Percentiles rank a stretch among this genome's conserved stretches.
These are phyloP conservation scores for Arachis hypogaea DNA, from an alignment of 306 rosid genomes.

Conservation along the genomic window DNA sequence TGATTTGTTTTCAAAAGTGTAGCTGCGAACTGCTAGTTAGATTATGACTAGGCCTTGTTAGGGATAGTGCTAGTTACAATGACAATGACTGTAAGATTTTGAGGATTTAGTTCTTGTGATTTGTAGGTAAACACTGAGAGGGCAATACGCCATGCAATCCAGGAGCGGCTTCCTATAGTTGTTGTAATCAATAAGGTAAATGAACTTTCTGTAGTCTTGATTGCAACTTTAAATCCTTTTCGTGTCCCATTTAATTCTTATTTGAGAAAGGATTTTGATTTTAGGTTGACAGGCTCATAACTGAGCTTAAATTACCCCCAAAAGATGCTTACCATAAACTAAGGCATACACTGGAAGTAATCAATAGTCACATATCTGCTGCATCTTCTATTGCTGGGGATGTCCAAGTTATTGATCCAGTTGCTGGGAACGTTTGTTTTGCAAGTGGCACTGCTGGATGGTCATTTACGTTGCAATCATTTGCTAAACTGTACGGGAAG, in stretches of 20 bases:
- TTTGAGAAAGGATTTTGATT: conserved; percentile 29
- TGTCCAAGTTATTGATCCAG: conserved; percentile 88
- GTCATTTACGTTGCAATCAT: conserved; percentile 94
- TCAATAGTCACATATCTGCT: conserved; percentile 83
- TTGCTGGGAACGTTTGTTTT: conserved; percentile 94
- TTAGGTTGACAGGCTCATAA: conserved; percentile 93
- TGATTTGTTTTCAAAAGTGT: not conserved
- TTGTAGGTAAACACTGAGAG: conserved; percentile 92
- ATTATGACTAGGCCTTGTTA: not conserved
- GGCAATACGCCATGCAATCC: conserved; percentile 98
- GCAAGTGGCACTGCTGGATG: conserved; percentile 97
- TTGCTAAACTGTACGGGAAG: conserved; percentile 85
- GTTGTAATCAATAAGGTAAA: conserved; percentile 91
- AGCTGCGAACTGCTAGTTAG: not conserved
- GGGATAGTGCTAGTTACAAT: not conserved
- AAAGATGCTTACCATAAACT: conserved; percentile 95
- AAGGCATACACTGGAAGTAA: conserved; percentile 90
- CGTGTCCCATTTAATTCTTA: conserved; percentile 25
- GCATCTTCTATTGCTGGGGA: conserved; percentile 89
- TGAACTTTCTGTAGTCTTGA: not conserved
- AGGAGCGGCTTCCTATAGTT: conserved; percentile 84
- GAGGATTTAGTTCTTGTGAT: conserved; percentile 30
- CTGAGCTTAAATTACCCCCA: conserved; percentile 93
- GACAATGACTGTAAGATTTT: conserved; percentile 21
- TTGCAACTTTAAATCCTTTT: not conserved